These are phyloP conservation scores for Acanthamoeba rhysodes DNA, from an alignment of 208 protist genomes.

Conservation along the genomic window DNA sequence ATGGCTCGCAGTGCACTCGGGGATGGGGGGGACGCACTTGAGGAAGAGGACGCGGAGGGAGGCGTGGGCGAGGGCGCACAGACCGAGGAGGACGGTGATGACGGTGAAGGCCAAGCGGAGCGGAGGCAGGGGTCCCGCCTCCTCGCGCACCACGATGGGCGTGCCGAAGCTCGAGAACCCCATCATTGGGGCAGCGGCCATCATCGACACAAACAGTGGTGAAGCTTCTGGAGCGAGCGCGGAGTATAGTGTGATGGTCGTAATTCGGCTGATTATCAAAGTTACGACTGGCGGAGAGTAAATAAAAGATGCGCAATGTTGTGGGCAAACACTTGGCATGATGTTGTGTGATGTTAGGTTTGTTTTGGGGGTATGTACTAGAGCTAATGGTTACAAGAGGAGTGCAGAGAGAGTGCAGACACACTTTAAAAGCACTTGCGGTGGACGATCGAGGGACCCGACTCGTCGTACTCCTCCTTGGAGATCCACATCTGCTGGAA, in stretches of 20 bases:
- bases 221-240: no score
- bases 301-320: no score
- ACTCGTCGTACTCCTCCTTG: constrained; percentile 99
- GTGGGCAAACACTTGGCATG: neutral
- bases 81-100: neutral
- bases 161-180: neutral
- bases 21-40: neutral
- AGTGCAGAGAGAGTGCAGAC: neutral
- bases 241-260: no score
- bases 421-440: constrained; percentile 94
- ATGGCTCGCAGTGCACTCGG: no score
- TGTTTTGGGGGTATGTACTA: no score
- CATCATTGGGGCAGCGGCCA: no score
- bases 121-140: neutral
- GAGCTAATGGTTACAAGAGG: no score
- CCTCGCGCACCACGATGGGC: neutral
- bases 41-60: neutral
- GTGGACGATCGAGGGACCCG: constrained; percentile 97
- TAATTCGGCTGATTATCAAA: no score
- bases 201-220: no score
- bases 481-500: constrained; percentile 97
- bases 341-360: no score
- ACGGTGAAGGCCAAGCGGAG: neutral
- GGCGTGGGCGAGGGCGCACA: neutral
- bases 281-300: no score